Base-by-base conservation (phyloP, 1,139 yeast species). In the Yamadazyma trypodendri region DNA sequence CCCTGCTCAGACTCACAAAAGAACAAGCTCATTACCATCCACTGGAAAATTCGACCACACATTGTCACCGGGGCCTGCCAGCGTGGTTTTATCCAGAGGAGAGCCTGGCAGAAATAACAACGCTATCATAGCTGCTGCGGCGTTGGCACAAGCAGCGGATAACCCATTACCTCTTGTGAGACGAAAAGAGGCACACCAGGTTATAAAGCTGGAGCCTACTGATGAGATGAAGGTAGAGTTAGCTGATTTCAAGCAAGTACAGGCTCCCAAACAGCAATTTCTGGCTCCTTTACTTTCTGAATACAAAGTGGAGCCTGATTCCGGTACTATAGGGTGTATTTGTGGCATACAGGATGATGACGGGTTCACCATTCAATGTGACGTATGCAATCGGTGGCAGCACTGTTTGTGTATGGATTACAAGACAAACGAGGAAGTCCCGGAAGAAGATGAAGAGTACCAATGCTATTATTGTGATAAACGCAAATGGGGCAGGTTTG, bases 311-410 rank as follows among this genome's bases (percentile, higher is more conserved):
- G 86, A 79, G 45, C 84, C 87, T 2, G 95, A 88, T 55, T 74
- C 89, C 4, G 96, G 96, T 0, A 63, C 81, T 2, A 90, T 90
- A 39, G 88, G 96, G 3, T 90, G 98, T 63, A 78, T 90, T 4
- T 90, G 98, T 66, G 90, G 82, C 0, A 80, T 74, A 47, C 88
- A 82, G 40, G 96, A 90, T 47, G 97, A 90, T 59, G 97, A 90
- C 55, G 97, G 97, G 1, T 88, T 87, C 58, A 89, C 97, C 1
- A 85, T 90, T 43, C 97, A 89, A 59, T 90, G 97, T 64, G 96
- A 89, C 56, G 74, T 79, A 33, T 90, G 97, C 59, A 83, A 77
- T 60, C 78, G 96, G 45, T 90, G 97, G 97, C 96, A 89, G 56
- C 97, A 90, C 63, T 90, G 95, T 32, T 71, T 79, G 17, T 90